These are phyloP conservation scores for Phallus indusiatus DNA, from an alignment of 768 basidiomycete species.

Conservation along the genomic window DNA sequence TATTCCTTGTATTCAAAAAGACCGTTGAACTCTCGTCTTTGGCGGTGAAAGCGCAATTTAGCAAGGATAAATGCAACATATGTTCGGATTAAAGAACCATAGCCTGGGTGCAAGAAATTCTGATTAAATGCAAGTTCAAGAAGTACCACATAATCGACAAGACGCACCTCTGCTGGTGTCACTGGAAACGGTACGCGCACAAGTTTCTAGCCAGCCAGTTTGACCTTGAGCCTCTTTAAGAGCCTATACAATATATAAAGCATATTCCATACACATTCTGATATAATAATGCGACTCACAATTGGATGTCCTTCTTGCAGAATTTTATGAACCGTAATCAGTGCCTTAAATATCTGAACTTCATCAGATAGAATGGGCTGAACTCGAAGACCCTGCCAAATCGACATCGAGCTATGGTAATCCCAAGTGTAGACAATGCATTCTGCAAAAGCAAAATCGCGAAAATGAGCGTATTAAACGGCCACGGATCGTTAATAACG, in stretches of 20 bases:
- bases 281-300: constrained; percentile 34
- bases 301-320: constrained; percentile 95
- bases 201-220: constrained; percentile 97
- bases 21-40: constrained; percentile 96
- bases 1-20: constrained; percentile 99
- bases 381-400: constrained; percentile 95
- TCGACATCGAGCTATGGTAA: constrained; percentile 94
- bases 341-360: constrained; percentile 95
- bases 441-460: constrained; percentile 38
- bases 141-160: constrained; percentile 1
- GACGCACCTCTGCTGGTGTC: constrained; percentile 66
- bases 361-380: constrained; percentile 97
- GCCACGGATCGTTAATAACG: background rate
- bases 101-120: constrained; percentile 44
- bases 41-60: constrained; percentile 93
- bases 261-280: background rate
- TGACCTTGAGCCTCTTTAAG: constrained; percentile 96
- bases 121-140: background rate
- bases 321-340: constrained; percentile 97
- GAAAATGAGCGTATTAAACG: background rate
- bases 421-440: constrained; percentile 99
- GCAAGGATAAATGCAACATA: constrained; percentile 94
- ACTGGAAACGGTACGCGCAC: constrained; percentile 75
- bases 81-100: constrained; percentile 85
- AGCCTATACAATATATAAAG: constrained; percentile 44